Conservation (phyloP, 768 basidiomycete genomes). For the Coprinopsis sp. region DNA sequence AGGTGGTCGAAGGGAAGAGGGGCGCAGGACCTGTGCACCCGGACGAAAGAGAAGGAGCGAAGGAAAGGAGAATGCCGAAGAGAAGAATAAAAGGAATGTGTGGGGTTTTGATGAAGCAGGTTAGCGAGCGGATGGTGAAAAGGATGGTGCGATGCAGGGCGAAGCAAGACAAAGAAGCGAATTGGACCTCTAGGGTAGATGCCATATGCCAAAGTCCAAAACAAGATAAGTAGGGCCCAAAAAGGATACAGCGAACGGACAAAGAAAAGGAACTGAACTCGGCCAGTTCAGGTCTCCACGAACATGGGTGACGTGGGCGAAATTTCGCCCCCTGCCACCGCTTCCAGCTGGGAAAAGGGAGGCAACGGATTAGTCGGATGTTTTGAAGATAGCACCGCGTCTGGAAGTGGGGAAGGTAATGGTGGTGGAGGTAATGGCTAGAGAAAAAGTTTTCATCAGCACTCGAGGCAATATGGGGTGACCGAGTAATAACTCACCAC, state of each 20-base stretch:
- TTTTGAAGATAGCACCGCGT: constrained; percentile 11
- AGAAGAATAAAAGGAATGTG: constrained; percentile 10
- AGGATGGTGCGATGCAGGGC: constrained; percentile 11
- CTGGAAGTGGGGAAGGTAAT: constrained; percentile 26
- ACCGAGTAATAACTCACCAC: constrained; percentile 64
- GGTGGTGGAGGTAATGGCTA: constrained; percentile 60
- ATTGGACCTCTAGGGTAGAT: too few species aligned
- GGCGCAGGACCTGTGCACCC: too few species aligned
- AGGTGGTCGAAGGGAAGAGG: too few species aligned
- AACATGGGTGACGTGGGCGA: constrained; percentile 70
- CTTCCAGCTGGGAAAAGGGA: constrained; percentile 78
- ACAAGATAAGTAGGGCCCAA: too few species aligned
- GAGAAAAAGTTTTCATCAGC: constrained; percentile 30
- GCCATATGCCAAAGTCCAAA: too few species aligned
- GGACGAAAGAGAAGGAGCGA: not conserved
- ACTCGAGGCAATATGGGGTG: constrained; percentile 30
- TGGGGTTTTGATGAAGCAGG: constrained; percentile 13
- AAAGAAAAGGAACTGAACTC: constrained; percentile 19
- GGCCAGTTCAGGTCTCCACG: constrained; percentile 29
- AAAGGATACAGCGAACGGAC: constrained; percentile 17
- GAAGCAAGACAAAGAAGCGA: constrained; percentile 17
- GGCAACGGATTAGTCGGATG: constrained; percentile 45
- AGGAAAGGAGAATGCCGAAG: constrained; percentile 11
- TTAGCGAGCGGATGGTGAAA: constrained; percentile 16
- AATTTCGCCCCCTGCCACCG: constrained; percentile 74